Evolutionary conservation across 371 early-diverging fungal species (phyloP).

Genomic region (Mortierella sp.): DNA sequence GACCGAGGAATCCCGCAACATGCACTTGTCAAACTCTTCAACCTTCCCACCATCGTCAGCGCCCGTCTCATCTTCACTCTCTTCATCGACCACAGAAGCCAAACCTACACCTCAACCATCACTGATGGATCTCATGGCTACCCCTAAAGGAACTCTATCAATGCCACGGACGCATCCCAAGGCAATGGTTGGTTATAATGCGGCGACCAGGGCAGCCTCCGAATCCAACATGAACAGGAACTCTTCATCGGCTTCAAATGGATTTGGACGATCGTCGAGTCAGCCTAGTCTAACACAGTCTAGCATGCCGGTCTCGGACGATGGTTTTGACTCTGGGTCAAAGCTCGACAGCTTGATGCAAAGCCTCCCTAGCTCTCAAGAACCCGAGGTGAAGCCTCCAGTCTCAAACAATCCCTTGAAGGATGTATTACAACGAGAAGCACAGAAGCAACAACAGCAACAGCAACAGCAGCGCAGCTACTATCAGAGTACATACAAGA

Average conservation of each 20-base stretch:
- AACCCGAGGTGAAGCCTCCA: slow-evolving; percentile 20
- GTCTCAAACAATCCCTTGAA: slow-evolving; percentile 12
- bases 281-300: slow-evolving; percentile 9
- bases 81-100: not conserved
- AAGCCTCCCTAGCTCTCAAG: slow-evolving; percentile 4
- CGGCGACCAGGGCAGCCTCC: slow-evolving; percentile 9
- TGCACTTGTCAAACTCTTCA: not conserved
- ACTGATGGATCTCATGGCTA: slow-evolving; percentile 44
- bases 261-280: not conserved
- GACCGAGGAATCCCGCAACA: not conserved
- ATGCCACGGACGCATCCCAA: slow-evolving; percentile 22
- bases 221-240: not conserved
- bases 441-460: not conserved
- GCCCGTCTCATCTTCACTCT: not conserved
- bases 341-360: slow-evolving; percentile 33
- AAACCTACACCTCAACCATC: slow-evolving; percentile 7
- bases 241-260: not conserved
- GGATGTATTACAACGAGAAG: not conserved
- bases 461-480: slow-evolving; percentile 15
- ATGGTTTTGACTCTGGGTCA: slow-evolving; percentile 30
- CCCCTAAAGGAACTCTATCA: slow-evolving; percentile 35
- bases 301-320: slow-evolving; percentile 26
- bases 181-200: slow-evolving; percentile 2
- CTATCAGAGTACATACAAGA: slow-evolving; percentile 30
- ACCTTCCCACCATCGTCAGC: not conserved